Evolutionary conservation across 1,284 basidiomycete species (phyloP), one percentile per base, ranked within the genome.

Genomic region (Cronartium quercuum): DNA sequence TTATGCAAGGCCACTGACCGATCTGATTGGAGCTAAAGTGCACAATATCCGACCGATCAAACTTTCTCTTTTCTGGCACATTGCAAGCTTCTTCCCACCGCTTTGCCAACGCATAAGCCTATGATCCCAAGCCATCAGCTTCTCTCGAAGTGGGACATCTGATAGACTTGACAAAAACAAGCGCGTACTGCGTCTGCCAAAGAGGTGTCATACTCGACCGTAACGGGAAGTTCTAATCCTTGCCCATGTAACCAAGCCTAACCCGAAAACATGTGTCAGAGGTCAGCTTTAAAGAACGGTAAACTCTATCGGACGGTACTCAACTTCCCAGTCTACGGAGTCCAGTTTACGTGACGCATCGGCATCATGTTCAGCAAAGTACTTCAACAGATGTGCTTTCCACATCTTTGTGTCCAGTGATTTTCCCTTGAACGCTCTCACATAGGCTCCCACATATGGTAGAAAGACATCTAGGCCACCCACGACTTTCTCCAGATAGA

Each of bases 401-500:
- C 94, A 98, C 79, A 95, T 87, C 47, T 88, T 84, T 0, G 93
- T 96, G 15, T 90, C 90, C 81, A 98, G 91, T 77, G 91, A 91
- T 80, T 89, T 87, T 15, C 92, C 90, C 77, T 86, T 87, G 82
- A 89, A 92, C 0, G 87, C 88, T 68, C 86, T 85, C 76, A 83
- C 82, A 77, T 83, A 83, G 75, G 40, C 35, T 61, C 40, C 34
- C 12, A 47, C 68, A 47, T 63, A 63, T 64, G 82, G 83, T 4
- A 82, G 76, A 76, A 83, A 84, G 55, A 80, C 87, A 66, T 96
- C 89, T 65, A 96, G 84, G 0, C 95, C 95, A 34, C 94, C 95
- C 1, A 98, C 85, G 3, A 86, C 87, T 41, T 87, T 85, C 82
- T 98, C 84, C 37, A 88, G 84, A 79, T 87, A 83, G 47, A 87